Evolutionary conservation across 2,329 filamentous ascomycete genomes (phyloP).

Genomic region (Paecilomyces formosus): DNA sequence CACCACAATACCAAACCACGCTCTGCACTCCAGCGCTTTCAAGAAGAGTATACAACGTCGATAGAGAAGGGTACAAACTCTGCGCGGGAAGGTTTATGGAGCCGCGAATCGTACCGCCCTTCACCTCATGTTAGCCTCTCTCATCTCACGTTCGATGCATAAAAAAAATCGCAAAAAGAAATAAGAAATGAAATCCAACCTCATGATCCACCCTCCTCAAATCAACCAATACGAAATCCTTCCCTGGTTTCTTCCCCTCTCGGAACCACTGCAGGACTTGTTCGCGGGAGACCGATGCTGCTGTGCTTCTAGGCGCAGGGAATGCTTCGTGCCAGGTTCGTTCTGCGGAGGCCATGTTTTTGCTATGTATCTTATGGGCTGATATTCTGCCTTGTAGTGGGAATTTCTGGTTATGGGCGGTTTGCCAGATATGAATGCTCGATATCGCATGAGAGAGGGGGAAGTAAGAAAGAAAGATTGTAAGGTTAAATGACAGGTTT

Average conservation of each 20-base stretch:
- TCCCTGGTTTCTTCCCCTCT: not conserved
- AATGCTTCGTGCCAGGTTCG: not conserved
- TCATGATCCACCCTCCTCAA: not conserved
- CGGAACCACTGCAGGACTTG: not conserved
- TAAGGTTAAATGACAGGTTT: too few relatives aligned
- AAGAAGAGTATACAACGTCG: constrained; percentile 27
- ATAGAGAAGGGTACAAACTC: constrained; percentile 29
- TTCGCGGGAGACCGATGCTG: not conserved
- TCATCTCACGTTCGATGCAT: not conserved
- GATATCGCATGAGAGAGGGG: too few relatives aligned
- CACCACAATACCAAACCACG: constrained; percentile 37
- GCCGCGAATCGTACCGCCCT: constrained; percentile 54
- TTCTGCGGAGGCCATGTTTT: not conserved
- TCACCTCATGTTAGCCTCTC: constrained; percentile 2
- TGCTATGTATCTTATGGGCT: not conserved
- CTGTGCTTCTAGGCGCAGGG: not conserved
- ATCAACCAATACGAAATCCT: not conserved
- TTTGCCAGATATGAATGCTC: too few relatives aligned
- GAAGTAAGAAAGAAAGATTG: too few relatives aligned
- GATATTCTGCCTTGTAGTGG: not conserved
- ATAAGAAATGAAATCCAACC: not conserved
- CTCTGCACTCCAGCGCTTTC: constrained; percentile 20
- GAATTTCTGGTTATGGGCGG: not conserved
- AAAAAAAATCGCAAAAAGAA: not conserved
- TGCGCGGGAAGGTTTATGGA: constrained; percentile 44